Conservation (phyloP, 306 rosid species). For the Delonix regia region DNA sequence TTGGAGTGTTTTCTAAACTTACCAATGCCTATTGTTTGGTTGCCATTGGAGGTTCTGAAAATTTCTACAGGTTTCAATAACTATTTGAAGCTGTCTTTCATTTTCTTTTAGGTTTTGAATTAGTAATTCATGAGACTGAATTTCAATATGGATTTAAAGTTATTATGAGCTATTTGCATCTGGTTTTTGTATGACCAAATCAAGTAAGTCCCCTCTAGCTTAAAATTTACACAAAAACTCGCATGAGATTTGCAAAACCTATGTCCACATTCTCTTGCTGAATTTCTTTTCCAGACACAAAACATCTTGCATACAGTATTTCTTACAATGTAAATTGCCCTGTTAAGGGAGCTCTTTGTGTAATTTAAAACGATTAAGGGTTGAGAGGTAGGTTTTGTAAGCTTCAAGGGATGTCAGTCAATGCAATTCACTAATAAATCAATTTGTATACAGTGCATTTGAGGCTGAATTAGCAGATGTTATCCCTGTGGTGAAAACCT, state of each 20-base stretch:
- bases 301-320: not conserved
- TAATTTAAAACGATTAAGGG: not conserved
- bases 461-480: constrained; percentile 80
- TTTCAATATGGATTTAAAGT: not conserved
- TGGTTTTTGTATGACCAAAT: constrained; percentile 9
- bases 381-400: not conserved
- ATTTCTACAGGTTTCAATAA: constrained; percentile 69
- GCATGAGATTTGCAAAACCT: not conserved
- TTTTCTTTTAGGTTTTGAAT: not conserved
- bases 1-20: constrained; percentile 96
- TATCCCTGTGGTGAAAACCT: constrained; percentile 88
- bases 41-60: constrained; percentile 96
- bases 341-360: not conserved
- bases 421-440: not conserved
- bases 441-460: constrained; percentile 53
- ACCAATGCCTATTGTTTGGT: constrained; percentile 96
- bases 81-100: not conserved
- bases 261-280: not conserved
- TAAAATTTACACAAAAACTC: not conserved
- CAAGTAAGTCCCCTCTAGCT: not conserved
- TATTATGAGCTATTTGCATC: not conserved
- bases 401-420: not conserved
- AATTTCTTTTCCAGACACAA: not conserved
- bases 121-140: constrained; percentile 1
- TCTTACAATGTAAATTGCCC: not conserved